Percentiles rank a stretch among this genome's conserved stretches.
Conservation (phyloP, 2,329 filamentous ascomycete species). For the Hymenoscyphus fraxineus region DNA sequence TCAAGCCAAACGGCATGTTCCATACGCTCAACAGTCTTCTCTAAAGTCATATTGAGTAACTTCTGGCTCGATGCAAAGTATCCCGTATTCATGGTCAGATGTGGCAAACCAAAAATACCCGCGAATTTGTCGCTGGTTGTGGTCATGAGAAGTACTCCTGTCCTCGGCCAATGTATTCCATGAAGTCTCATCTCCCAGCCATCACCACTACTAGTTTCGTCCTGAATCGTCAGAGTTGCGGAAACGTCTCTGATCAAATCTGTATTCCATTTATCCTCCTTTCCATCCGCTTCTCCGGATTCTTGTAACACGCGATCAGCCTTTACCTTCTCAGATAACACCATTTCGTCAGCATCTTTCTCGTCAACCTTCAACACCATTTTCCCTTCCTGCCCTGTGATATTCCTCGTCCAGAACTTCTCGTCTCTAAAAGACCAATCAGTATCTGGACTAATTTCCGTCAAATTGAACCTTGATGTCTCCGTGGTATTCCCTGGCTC, state of each 20-base stretch:
- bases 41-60: constrained; percentile 70
- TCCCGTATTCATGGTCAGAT: constrained; percentile 62
- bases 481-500: constrained; percentile 24
- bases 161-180: constrained; percentile 81
- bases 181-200: constrained; percentile 77
- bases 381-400: constrained; percentile 69
- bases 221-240: constrained; percentile 68
- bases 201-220: constrained; percentile 63
- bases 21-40: constrained; percentile 62
- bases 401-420: constrained; percentile 70
- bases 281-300: constrained; percentile 4
- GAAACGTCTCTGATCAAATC: constrained; percentile 60
- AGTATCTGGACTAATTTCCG: constrained; percentile 59
- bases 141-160: constrained; percentile 74
- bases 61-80: constrained; percentile 55
- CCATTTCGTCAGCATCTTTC: constrained; percentile 17
- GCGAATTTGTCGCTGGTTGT: constrained; percentile 92
- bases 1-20: constrained; percentile 53
- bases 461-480: constrained; percentile 55
- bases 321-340: constrained; percentile 3
- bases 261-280: constrained; percentile 33
- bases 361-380: constrained; percentile 67
- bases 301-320: not conserved
- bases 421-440: constrained; percentile 55
- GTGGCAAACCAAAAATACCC: constrained; percentile 86